Evolutionary conservation across 345 rosid species (phyloP), one percentile per base, ranked within the genome.

Genomic region (Syzygium grande): DNA sequence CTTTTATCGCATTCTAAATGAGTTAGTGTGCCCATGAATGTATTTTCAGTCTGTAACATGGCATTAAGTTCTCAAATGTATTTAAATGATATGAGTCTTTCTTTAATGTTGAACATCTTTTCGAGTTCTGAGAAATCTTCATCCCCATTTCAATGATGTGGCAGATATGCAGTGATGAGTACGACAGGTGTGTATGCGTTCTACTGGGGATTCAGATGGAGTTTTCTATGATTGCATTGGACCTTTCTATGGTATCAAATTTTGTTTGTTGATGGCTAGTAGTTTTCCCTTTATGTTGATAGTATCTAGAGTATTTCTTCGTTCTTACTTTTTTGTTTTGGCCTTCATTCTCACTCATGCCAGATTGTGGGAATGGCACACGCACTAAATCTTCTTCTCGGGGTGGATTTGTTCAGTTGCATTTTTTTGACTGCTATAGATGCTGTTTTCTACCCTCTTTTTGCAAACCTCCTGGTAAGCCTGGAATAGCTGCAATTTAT

Each of bases 331-430:
- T 85, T 87, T 80, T 84, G 87, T 52, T 87, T 65, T 83, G 85
- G 90, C 86, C 88, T 86, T 85, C 85, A 73, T 38, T 89, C 84
- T 51, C 27, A 73, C 25, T 91, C 90, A 84, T 77, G 84, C 91
- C 90, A 98, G 99, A 92, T 98, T 92, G 91, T 98, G 87, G 99
- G 99, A 84, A 93, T 97, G 86, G 99, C 98, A 8, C 98, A 97
- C 91, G 98, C 95, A 13, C 95, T 98, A 91, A 97, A 95, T 94
- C 95, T 97, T 92, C 94, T 97, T 85, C 85, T 95, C 23, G 98
- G 99, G 88, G 89, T 96, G 92, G 99, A 96, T 88, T 91, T 98
- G 91, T 93, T 97, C 53, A 93, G 98, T 19, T 92, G 97, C 53
- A 92, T 98, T 84, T 93, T 98, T 94, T 91, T 98, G 89, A 98